A percentile compares a stretch with the other conserved stretches of the same genome.
Evolutionary conservation across 2,329 filamentous ascomycete species (phyloP).

Genomic region (Phialocephala sp.): DNA sequence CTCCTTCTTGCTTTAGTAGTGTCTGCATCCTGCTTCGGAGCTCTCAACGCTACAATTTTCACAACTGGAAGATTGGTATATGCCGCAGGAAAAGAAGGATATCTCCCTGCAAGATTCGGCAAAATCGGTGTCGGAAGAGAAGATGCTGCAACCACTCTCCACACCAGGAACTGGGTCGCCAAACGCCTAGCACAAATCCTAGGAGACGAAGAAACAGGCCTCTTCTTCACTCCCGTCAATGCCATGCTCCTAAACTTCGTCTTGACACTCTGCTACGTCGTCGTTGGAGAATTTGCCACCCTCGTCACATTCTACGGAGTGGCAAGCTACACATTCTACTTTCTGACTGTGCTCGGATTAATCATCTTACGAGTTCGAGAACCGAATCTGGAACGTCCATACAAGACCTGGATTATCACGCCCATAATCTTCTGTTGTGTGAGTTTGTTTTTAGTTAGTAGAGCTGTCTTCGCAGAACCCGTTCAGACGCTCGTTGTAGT

Average conservation of each 20-base stretch:
- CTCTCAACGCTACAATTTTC: conserved; percentile 92
- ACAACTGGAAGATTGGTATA: conserved; percentile 92
- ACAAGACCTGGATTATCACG: conserved; percentile 95
- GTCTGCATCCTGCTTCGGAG: conserved; percentile 89
- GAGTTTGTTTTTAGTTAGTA: conserved; percentile 85
- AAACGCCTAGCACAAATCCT: conserved; percentile 66
- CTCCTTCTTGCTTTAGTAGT: conserved; percentile 88
- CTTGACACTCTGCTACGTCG: conserved; percentile 77
- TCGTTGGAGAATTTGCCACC: conserved; percentile 88
- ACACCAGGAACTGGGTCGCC: conserved; percentile 60
- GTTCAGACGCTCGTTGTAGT: conserved; percentile 88
- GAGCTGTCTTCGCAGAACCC: conserved; percentile 89
- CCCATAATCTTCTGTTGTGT: conserved; percentile 99
- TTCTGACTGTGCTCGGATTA: conserved; percentile 89
- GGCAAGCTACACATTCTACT: conserved; percentile 97
- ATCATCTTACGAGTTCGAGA: conserved; percentile 90
- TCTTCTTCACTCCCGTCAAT: conserved; percentile 94
- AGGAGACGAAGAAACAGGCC: conserved; percentile 76
- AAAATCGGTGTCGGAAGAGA: conserved; percentile 71
- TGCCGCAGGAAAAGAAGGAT: conserved; percentile 92
- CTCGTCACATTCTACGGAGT: conserved; percentile 97
- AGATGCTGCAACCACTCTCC: conserved; percentile 49
- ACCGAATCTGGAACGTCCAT: conserved; percentile 86
- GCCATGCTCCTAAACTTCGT: conserved; percentile 82
- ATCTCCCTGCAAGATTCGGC: conserved; percentile 83